These are phyloP conservation scores for Pyricularia sp. DNA, from an alignment of 2,329 filamentous ascomycete species.

Conservation along the genomic window DNA sequence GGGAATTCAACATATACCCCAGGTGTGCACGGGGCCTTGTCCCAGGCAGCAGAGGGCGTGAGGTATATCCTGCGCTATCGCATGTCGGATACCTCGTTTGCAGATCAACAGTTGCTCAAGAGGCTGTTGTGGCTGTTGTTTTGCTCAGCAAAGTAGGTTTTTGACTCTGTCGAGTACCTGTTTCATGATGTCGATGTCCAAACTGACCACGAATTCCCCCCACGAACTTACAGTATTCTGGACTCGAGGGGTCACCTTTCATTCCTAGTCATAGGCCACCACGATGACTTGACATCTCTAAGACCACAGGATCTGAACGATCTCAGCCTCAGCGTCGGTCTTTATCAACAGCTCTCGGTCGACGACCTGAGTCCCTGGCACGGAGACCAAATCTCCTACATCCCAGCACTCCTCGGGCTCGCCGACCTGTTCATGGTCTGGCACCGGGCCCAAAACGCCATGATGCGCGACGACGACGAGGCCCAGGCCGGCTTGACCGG, in stretches of 20 bases:
- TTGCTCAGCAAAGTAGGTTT: not conserved
- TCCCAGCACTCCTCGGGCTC: slow-evolving; percentile 23
- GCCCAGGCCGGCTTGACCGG: slow-evolving; percentile 8
- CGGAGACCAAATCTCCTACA: slow-evolving; percentile 20
- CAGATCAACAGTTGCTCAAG: slow-evolving; percentile 21
- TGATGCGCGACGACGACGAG: slow-evolving; percentile 3
- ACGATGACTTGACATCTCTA: not conserved
- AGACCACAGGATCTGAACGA: not conserved
- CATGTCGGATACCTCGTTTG: slow-evolving; percentile 13
- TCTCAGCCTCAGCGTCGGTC: not conserved
- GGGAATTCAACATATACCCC: slow-evolving; percentile 10
- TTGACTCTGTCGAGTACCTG: not conserved
- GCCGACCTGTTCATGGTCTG: slow-evolving; percentile 23
- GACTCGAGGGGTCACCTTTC: not conserved
- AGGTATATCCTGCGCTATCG: slow-evolving; percentile 21
- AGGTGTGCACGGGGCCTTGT: slow-evolving; percentile 1
- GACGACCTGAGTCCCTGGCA: slow-evolving; percentile 17
- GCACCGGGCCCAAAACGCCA: slow-evolving; percentile 17
- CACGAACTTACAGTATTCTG: not conserved
- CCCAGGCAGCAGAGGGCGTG: slow-evolving; percentile 18
- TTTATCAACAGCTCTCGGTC: not conserved
- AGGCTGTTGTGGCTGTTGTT: slow-evolving; percentile 25
- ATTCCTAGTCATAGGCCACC: slow-evolving; percentile 10
- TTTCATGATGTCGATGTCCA: not conserved
- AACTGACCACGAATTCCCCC: not conserved